Conservation (phyloP, 2,329 filamentous ascomycete species). For the Venturia effusa region DNA sequence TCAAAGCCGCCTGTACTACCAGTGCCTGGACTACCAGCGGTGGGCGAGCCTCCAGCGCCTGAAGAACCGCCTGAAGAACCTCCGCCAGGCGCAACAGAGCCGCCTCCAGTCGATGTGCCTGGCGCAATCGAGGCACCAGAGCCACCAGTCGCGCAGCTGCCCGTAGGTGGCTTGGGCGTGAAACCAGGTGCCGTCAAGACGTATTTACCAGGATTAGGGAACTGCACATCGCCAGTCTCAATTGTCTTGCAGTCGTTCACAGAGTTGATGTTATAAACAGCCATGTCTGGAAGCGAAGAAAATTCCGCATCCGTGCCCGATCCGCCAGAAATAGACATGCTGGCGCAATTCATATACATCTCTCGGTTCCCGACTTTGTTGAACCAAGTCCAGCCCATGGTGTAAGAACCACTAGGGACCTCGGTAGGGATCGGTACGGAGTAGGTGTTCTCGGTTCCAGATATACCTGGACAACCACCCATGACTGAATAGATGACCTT, state of each 20-base stretch:
- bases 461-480: constrained; percentile 64
- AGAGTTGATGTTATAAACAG: constrained; percentile 55
- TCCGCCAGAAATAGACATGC: constrained; percentile 50
- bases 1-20: not conserved
- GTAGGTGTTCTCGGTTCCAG: constrained; percentile 50
- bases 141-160: constrained; percentile 15
- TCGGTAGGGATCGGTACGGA: constrained; percentile 58
- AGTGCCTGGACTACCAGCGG: not conserved
- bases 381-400: constrained; percentile 86
- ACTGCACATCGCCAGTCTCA: constrained; percentile 48
- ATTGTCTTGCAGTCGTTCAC: constrained; percentile 44
- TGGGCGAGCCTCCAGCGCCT: not conserved
- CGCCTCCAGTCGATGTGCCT: not conserved
- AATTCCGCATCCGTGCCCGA: constrained; percentile 39
- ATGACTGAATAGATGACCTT: constrained; percentile 84
- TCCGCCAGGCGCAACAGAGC: not conserved
- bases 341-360: constrained; percentile 96
- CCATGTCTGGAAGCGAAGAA: constrained; percentile 59
- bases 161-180: constrained; percentile 18
- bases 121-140: not conserved
- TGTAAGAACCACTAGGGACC: constrained; percentile 61
- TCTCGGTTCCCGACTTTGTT: constrained; percentile 88
- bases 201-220: constrained; percentile 54
- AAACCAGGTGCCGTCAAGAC: constrained; percentile 30
- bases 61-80: not conserved